These are phyloP conservation scores for Syncephalastrum racemosum DNA, from an alignment of 371 early-diverging fungal species.

Conservation along the genomic window DNA sequence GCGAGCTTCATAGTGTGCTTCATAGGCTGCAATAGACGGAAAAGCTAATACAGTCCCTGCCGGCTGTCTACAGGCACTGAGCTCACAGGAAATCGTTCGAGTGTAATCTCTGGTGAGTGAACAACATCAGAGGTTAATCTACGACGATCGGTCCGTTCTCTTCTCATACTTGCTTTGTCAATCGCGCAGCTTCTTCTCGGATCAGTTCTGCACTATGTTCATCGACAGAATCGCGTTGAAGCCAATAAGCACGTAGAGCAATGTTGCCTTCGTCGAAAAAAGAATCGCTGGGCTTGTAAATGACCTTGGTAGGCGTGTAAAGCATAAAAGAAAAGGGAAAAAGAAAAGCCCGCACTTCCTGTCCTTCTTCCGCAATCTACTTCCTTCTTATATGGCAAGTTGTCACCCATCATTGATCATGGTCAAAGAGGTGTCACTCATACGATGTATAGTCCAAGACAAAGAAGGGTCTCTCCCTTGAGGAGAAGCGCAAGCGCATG, in stretches of 20 bases:
- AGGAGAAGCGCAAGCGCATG: slow-evolving; percentile 82
- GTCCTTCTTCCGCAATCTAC: neutral
- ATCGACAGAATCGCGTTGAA: slow-evolving; percentile 23
- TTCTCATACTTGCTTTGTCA: slow-evolving; percentile 17
- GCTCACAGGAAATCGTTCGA: slow-evolving; percentile 27
- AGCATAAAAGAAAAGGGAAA: slow-evolving; percentile 21
- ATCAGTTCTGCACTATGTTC: slow-evolving; percentile 22
- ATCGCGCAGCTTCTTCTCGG: slow-evolving; percentile 20
- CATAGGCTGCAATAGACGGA: slow-evolving; percentile 45
- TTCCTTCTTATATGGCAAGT: neutral
- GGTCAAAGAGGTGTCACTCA: no score
- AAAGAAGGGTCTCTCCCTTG: slow-evolving; percentile 60
- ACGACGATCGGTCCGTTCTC: no score
- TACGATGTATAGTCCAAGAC: slow-evolving; percentile 14
- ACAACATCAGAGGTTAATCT: neutral
- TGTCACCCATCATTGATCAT: no score
- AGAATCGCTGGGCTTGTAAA: slow-evolving; percentile 34
- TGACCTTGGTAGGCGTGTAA: slow-evolving; percentile 33
- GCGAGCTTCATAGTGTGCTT: slow-evolving; percentile 56
- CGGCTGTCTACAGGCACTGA: slow-evolving; percentile 16
- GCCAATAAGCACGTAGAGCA: slow-evolving; percentile 52
- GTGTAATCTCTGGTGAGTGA: slow-evolving; percentile 3
- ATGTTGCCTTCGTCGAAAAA: slow-evolving; percentile 59
- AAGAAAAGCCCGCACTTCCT: neutral
- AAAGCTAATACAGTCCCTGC: slow-evolving; percentile 20